Conservation (phyloP, 352 stramenopile genomes). For the Pythium sukuiense region DNA sequence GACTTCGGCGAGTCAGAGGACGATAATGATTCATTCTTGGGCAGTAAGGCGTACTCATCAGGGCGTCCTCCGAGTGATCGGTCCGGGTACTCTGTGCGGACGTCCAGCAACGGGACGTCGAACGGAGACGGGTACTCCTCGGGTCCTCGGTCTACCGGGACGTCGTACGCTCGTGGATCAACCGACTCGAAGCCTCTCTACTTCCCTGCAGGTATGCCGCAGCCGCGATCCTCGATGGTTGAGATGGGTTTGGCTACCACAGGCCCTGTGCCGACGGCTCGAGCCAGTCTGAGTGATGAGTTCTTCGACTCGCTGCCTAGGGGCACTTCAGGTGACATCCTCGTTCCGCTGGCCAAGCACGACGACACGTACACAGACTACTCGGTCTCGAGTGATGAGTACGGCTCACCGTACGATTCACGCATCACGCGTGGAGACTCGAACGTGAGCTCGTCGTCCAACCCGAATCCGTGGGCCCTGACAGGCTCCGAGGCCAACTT, state of each 20-base stretch:
- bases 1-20: slow-evolving; percentile 9
- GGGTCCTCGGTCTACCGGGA: slow-evolving; percentile 1
- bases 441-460: slow-evolving; percentile 18
- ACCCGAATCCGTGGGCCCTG: slow-evolving; percentile 18
- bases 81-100: slow-evolving; percentile 5
- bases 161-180: neutral
- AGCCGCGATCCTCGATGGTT: slow-evolving; percentile 10
- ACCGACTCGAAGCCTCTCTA: slow-evolving; percentile 7
- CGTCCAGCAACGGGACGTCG: neutral
- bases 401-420: neutral
- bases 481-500: neutral
- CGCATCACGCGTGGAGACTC: slow-evolving; percentile 11
- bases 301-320: slow-evolving; percentile 5
- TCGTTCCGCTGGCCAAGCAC: neutral
- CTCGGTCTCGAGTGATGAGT: slow-evolving; percentile 15
- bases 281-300: neutral
- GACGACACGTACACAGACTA: slow-evolving; percentile 15
- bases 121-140: neutral
- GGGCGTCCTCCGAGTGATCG: neutral
- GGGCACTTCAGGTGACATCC: slow-evolving; percentile 4
- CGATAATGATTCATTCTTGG: slow-evolving; percentile 18
- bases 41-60: slow-evolving; percentile 25
- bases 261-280: neutral
- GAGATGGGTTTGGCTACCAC: slow-evolving; percentile 7
- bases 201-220: slow-evolving; percentile 10